Evolutionary conservation across 768 basidiomycete species (phyloP), one percentile per base, ranked within the genome.

Genomic region (Kwoniella botswanensis): DNA sequence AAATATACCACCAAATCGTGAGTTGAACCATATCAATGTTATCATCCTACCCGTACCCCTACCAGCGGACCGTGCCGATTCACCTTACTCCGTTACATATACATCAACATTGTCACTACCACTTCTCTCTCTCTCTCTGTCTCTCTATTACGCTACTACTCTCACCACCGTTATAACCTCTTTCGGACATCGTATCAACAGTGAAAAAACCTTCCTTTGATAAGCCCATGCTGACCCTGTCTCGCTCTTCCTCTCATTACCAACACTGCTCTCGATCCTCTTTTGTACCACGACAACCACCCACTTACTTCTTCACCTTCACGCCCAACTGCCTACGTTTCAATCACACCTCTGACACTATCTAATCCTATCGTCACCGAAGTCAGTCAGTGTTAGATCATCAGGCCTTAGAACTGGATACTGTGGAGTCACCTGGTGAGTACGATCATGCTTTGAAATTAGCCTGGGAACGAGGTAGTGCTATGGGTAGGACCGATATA

Each of bases 181-280:
- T 29, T 64, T 63, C 62, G 68, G 62, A 43, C 68, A 63, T 44
- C 43, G 15, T 44, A 68, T 26, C 46, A 15, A 13, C 46, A 15
- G 35, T 35, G 7, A 3, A 50, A 50, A 50, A 50, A 50, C 60
- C 68, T 69, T 69, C 68, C 68, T 69, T 69, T 69, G 61, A 69
- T 69, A 22, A 55, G 50, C 43, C 22, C 42, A 59, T 54, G 68
- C 68, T 69, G 54, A 69, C 56, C 68, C 68, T 69, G 63, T 69
- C 60, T 55, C 61, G 9, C 35, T 22, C 22, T 9, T 35, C 29
- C 50, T 41, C 58, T 54, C 65, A 59, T 44, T 29, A 18, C 17
- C n/a, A 58, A 44, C n/a, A n/a, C 21, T 42, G 22, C 35, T 60
- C 21, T 43, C 42, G 12, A 41, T 66, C 21, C 56, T 60, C 65